A percentile compares a stretch with the other conserved stretches of the same genome.
Conservation (phyloP, 176 grass and related monocot genomes). For the Tuctoria greenei region DNA sequence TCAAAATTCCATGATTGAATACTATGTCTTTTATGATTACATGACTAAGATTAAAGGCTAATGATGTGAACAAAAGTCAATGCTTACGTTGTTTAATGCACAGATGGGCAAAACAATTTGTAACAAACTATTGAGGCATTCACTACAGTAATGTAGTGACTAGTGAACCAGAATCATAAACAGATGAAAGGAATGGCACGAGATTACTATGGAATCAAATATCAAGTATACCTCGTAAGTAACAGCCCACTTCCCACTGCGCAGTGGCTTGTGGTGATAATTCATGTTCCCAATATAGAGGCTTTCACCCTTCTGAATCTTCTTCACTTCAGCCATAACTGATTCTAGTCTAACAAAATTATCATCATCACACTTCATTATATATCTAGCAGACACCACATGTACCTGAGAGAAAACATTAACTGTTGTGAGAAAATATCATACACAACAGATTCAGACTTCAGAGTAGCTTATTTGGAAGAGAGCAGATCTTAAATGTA, state of each 20-base stretch:
- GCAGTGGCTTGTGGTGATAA: conserved; percentile 91
- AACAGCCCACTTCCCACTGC: conserved; percentile 93
- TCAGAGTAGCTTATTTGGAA: conserved; percentile 22
- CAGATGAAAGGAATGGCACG: conserved; percentile 2
- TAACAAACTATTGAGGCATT: neutral
- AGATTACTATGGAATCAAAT: conserved; percentile 19
- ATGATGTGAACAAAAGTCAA: neutral
- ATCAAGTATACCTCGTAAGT: conserved; percentile 78
- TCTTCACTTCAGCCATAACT: conserved; percentile 72
- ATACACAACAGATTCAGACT: neutral
- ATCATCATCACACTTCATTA: conserved; percentile 99
- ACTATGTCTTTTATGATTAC: neutral
- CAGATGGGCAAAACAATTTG: neutral
- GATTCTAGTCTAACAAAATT: conserved; percentile 86
- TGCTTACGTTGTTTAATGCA: neutral
- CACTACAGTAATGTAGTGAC: neutral
- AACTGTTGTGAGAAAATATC: neutral
- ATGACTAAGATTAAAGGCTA: neutral
- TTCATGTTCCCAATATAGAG: conserved; percentile 94
- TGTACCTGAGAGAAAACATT: conserved; percentile 46
- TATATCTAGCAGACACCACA: conserved; percentile 75
- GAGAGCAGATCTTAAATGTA: conserved; percentile 45
- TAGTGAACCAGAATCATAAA: conserved; percentile 15
- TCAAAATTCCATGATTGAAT: neutral
- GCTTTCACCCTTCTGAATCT: conserved; percentile 53